Evolutionary conservation across 768 basidiomycete species (phyloP), one percentile per base, ranked within the genome.

Genomic region (Phlebiopsis flavidoalba): DNA sequence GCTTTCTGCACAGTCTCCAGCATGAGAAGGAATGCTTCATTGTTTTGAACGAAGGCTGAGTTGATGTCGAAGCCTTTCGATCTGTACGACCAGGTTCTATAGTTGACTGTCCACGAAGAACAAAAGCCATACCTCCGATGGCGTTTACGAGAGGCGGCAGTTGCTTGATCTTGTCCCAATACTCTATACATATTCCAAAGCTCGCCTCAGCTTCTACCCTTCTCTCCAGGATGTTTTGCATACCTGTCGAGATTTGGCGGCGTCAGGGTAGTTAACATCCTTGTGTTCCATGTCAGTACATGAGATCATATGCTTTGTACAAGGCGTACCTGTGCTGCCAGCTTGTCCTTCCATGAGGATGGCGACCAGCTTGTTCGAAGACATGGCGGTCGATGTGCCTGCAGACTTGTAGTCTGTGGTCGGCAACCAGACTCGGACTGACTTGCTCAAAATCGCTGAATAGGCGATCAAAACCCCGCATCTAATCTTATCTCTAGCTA

Each of bases 1-100:
- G 71, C 91, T 89, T 73, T 95, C 93, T n/a, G 93, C 95, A 67
- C 97, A 99, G 69, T 99, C 97, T 1, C 97, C 97, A 0, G 97
- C 97, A 63, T 99, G 97, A 2, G 81, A 40, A 99, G 79, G 74
- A 99, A 98, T 0, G 93, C 94, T 67, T 95, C 85, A 63, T 93
- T 91, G 19, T 80, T 80, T 66, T 97, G 89, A 2, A 95, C 94
- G 37, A 84, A n/a, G 84, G 36, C 80, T 76, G 19, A 98, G 77
- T 63, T 95, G 93, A 69, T 86, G 80, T 53, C 93, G 82, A 58
- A 98, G 79, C 10, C 93, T 83, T 71, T 93, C 90, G 69, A 93
- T 89, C 91, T 91, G 60, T 24, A 19, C 26, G 35, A 5, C 17
- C 3, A 35, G 17, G 40, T 56, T 31, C 31, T 36, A 15, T 33